Evolutionary conservation across 805 yeast genomes (phyloP).

Genomic region (Grigorovia yakushimaensis): DNA sequence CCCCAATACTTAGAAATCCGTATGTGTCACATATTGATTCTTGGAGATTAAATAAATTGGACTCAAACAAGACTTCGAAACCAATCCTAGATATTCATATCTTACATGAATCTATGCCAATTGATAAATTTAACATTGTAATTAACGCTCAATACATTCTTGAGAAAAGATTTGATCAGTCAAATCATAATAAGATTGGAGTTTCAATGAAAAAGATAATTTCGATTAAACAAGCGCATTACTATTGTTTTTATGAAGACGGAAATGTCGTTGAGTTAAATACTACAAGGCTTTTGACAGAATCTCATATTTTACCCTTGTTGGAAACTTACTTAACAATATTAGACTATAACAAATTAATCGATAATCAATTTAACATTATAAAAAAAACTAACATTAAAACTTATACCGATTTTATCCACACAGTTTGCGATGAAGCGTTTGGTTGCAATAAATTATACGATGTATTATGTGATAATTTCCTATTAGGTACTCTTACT

Average conservation of each 20-base stretch:
- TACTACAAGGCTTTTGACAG: constrained; percentile 2
- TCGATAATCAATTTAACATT: constrained; percentile 13
- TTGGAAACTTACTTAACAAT: constrained; percentile 8
- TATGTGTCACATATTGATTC: constrained; percentile 8
- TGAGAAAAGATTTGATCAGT: neutral
- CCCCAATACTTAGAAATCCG: constrained; percentile 8
- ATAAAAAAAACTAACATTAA: constrained; percentile 11
- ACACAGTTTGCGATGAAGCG: constrained; percentile 11
- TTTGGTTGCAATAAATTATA: constrained; percentile 17
- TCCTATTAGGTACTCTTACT: constrained; percentile 44
- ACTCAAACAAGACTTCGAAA: neutral
- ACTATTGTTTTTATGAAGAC: constrained; percentile 1
- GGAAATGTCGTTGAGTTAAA: constrained; percentile 5
- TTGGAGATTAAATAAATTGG: constrained; percentile 11
- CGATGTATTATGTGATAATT: constrained; percentile 24
- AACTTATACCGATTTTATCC: constrained; percentile 17
- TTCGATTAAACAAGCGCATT: neutral
- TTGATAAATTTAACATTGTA: constrained; percentile 8
- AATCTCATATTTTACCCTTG: constrained; percentile 2
- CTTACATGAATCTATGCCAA: constrained; percentile 5
- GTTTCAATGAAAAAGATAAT: neutral
- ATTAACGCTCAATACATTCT: constrained; percentile 15
- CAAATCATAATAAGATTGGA: neutral
- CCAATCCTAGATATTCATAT: constrained; percentile 17
- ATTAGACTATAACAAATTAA: constrained; percentile 9